Base-by-base conservation (phyloP, 345 rosid genomes). In the Brassica carinata region DNA sequence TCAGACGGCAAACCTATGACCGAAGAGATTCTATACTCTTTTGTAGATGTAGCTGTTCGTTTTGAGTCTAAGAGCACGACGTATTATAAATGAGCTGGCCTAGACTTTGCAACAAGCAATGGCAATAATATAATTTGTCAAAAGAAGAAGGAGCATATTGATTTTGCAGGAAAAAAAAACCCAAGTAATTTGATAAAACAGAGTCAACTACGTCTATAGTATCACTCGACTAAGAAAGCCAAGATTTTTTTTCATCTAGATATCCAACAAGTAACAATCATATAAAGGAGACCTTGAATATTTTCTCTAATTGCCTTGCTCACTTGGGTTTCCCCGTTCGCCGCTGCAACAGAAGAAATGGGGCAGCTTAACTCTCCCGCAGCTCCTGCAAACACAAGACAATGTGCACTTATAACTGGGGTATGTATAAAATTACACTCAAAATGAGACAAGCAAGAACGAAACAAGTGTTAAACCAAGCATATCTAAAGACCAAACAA, bases 331-430 rank as follows among this genome's bases (percentile, higher is more conserved):
- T 63, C 59, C 83, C 26, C 89, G 85, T 67, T 88, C 96, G 58
- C 99, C 98, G 57, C 98, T 92, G 92, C 99, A 96, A 83, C 99
- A 93, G 51, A 69, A 93, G 81, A 93, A 96, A 88, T 96, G 98
- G 0, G 94, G 99, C 74, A 96, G 86, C 90, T 93, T 96, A 15
- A 89, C 96, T 69, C 92, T 85, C 43, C 96, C 97, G 38, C 99
- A 96, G 64, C 87, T 83, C 96, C 98, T 93, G 87, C 43, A 86
- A 76, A 53, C 31, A 68, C 62, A 34, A 30, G 31, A 45, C 74
- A 26, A 4, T 14, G 13, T 36, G 53, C 17, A 72, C 68, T 62
- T 78, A 55, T 55, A 55, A 58, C 3, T 23, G 26, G 1, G 26
- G 26, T 23, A 1, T 23, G 26, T 23, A 23, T 23, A 23, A 23